Evolutionary conservation across 1,139 yeast genomes (phyloP).

Genomic region (Geotrichum australiense): DNA sequence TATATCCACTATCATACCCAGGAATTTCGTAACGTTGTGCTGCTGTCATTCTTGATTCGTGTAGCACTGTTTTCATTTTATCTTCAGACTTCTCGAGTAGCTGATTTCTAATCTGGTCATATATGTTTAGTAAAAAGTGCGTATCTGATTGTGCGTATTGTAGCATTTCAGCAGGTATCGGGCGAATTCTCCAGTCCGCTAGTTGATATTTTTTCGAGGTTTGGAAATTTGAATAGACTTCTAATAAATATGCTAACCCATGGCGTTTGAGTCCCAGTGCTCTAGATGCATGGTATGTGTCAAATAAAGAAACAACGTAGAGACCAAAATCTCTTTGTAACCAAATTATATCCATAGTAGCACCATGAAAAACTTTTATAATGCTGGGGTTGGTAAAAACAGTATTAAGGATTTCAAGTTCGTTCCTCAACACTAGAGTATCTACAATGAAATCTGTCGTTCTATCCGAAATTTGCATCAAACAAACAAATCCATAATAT

Average conservation of each 20-base stretch:
- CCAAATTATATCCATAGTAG: conserved; percentile 96
- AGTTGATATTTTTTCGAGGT: conserved; percentile 93
- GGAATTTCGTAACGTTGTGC: conserved; percentile 63
- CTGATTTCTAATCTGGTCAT: conserved; percentile 63
- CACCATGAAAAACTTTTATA: conserved; percentile 90
- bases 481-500: conserved; percentile 81
- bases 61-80: conserved; percentile 46
- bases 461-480: conserved; percentile 87
- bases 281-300: conserved; percentile 85
- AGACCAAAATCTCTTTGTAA: conserved; percentile 91
- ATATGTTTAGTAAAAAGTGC: conserved; percentile 77
- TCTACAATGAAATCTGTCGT: conserved; percentile 81
- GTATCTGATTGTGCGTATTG: conserved; percentile 95
- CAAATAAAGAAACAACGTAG: conserved; percentile 83
- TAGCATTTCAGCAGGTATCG: conserved; percentile 67
- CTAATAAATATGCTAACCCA: conserved; percentile 78
- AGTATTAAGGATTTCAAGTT: conserved; percentile 57
- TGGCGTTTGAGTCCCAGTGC: conserved; percentile 72
- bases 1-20: conserved; percentile 28
- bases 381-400: conserved; percentile 76
- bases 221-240: conserved; percentile 70
- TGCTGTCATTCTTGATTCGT: conserved; percentile 76
- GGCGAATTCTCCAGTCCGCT: conserved; percentile 96
- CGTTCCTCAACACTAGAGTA: conserved; percentile 67
- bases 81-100: conserved; percentile 39